Evolutionary conservation across 2,329 filamentous ascomycete species (phyloP).

Genomic region (Didymella segeticola): DNA sequence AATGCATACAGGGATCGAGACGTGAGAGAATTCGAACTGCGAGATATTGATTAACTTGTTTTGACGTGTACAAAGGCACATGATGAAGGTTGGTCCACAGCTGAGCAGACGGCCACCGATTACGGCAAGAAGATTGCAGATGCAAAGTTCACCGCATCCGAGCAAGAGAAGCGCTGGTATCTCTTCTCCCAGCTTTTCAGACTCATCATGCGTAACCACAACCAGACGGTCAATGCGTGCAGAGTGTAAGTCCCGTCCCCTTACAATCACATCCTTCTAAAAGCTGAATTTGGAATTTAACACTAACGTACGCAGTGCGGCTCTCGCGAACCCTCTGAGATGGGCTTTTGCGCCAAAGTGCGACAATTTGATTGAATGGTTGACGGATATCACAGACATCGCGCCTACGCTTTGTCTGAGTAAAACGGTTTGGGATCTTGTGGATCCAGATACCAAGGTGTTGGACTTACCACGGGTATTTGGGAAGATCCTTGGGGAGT

Average conservation of each 20-base stretch:
- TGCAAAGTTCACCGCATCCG: not conserved
- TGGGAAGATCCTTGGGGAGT: not conserved
- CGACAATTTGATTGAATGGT: not conserved
- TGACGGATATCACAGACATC: not conserved
- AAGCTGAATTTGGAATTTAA: not conserved
- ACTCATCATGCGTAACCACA: constrained; percentile 3
- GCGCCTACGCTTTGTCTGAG: not conserved
- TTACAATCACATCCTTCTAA: not conserved
- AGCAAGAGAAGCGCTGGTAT: constrained; percentile 6
- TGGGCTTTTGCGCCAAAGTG: not conserved
- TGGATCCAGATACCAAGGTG: not conserved
- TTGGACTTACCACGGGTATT: not conserved
- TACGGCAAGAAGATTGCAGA: constrained; percentile 4
- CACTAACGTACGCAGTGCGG: not conserved
- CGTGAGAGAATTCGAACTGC: not conserved
- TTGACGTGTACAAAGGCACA: not conserved
- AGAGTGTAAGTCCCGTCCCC: not conserved
- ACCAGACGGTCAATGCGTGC: not conserved
- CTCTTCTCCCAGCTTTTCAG: constrained; percentile 2
- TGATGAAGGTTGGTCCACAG: not conserved
- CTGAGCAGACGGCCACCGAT: not conserved
- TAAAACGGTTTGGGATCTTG: not conserved
- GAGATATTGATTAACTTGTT: not conserved
- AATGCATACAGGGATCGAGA: not conserved
- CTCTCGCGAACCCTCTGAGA: not conserved